Evolutionary conservation across 116 monocot genomes (phyloP).

Genomic region (Iris pallida): DNA sequence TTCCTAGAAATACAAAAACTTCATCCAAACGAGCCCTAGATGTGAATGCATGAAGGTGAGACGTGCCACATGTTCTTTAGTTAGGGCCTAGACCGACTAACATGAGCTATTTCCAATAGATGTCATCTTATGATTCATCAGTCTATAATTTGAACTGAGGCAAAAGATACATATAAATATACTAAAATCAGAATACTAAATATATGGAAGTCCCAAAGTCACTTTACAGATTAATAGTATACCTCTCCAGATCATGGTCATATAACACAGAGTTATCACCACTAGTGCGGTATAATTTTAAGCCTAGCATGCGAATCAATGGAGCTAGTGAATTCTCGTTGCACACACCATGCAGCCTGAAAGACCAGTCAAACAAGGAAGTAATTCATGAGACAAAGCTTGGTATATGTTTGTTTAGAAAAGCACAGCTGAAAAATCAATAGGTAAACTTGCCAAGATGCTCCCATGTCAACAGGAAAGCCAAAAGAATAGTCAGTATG

Average conservation of each 20-base stretch:
- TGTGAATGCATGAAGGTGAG: too few relatives aligned
- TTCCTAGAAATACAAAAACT: too few relatives aligned
- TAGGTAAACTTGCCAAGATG: constrained; percentile 11
- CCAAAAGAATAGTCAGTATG: constrained; percentile 13
- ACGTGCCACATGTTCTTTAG: too few relatives aligned
- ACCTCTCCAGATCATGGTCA: constrained; percentile 54
- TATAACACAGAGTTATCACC: constrained; percentile 46
- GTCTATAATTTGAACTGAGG: background rate
- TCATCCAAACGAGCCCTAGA: too few relatives aligned
- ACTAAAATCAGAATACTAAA: background rate
- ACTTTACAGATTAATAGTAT: background rate
- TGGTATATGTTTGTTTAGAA: background rate
- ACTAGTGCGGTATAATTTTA: constrained; percentile 42
- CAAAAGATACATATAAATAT: background rate
- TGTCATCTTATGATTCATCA: too few relatives aligned
- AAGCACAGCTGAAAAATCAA: background rate
- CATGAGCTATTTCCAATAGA: too few relatives aligned
- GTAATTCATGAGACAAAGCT: background rate
- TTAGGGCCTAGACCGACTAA: too few relatives aligned
- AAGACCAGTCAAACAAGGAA: background rate
- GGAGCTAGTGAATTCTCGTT: constrained; percentile 50
- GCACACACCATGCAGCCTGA: constrained; percentile 45
- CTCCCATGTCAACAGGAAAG: constrained; percentile 16
- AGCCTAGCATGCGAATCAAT: constrained; percentile 34
- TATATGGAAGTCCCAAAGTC: background rate